A percentile compares a stretch with the other conserved stretches of the same genome.
These are phyloP conservation scores for Cercospora nicotianae DNA, from an alignment of 2,329 filamentous ascomycete genomes.

Conservation along the genomic window DNA sequence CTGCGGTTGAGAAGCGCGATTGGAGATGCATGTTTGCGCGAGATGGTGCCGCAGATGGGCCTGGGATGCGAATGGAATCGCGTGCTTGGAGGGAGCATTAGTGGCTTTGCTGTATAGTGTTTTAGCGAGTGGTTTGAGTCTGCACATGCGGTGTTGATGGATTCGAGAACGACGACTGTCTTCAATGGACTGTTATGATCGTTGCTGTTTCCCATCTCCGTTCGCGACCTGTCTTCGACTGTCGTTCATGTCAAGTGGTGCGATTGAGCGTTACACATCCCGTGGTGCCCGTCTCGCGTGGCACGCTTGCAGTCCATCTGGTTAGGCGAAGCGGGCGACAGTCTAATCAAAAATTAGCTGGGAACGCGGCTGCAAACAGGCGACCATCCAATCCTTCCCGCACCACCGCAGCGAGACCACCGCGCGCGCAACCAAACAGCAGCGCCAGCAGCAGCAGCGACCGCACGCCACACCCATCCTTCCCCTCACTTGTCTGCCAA, in stretches of 20 bases:
- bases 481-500: not conserved
- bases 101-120: not conserved
- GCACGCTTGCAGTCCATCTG: not conserved
- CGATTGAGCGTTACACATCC: not conserved
- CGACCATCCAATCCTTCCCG: not conserved
- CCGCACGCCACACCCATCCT: not conserved
- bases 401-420: not conserved
- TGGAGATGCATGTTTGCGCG: not conserved
- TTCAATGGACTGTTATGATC: not conserved
- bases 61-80: not conserved
- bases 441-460: not conserved
- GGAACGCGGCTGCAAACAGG: not conserved
- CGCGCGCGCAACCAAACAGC: not conserved
- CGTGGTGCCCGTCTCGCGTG: not conserved
- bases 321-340: not conserved
- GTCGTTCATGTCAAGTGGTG: not conserved
- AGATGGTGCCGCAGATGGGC: not conserved
- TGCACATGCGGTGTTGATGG: not conserved
- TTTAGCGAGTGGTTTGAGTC: not conserved
- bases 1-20: not conserved
- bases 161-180: not conserved
- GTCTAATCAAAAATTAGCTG: not conserved
- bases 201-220: not conserved
- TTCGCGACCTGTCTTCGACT: not conserved
- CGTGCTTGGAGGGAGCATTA: not conserved